phyloP scores from a whole-genome alignment of 2,329 filamentous ascomycete species.

The Colletotrichum sublineola region DNA sequence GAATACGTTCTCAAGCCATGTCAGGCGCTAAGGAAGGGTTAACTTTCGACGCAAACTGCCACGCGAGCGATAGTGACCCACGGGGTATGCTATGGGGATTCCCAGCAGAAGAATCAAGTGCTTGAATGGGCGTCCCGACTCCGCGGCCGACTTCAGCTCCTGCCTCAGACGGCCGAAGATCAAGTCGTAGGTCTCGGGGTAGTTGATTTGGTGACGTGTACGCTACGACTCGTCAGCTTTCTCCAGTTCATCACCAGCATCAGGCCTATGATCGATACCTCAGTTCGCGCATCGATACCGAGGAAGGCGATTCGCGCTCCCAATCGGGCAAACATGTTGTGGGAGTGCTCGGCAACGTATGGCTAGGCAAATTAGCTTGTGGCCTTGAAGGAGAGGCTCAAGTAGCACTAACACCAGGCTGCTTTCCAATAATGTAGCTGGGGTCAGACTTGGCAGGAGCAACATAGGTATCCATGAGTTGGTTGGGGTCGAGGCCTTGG shows the following conservation, averaged over 20 bases:
- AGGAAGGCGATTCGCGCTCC: slow-evolving; percentile 87
- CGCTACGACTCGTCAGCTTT: slow-evolving; percentile 59
- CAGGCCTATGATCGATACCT: slow-evolving; percentile 62
- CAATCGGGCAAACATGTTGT: slow-evolving; percentile 87
- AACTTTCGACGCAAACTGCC: slow-evolving; percentile 17
- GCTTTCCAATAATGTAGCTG: slow-evolving; percentile 83
- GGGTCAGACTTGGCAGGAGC: slow-evolving; percentile 67
- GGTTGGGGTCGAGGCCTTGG: slow-evolving; percentile 75
- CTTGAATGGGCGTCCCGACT: slow-evolving; percentile 80
- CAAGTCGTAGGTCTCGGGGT: slow-evolving; percentile 88
- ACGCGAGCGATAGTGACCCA: slow-evolving; percentile 60
- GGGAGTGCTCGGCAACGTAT: slow-evolving; percentile 89
- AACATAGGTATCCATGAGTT: slow-evolving; percentile 83
- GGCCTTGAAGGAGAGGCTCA: slow-evolving; percentile 59
- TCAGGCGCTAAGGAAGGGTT: slow-evolving; percentile 72
- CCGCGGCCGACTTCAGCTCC: slow-evolving; percentile 78
- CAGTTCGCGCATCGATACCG: slow-evolving; percentile 92
- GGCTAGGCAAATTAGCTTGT: slow-evolving; percentile 69
- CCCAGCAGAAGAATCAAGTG: slow-evolving; percentile 90
- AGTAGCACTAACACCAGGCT: slow-evolving; percentile 76
- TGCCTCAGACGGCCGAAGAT: slow-evolving; percentile 82
- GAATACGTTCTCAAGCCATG: slow-evolving; percentile 97
- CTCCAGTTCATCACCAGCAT: slow-evolving; percentile 1
- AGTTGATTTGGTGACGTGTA: slow-evolving; percentile 94
- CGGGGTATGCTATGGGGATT: slow-evolving; percentile 87